Base-by-base conservation (phyloP, 768 basidiomycete genomes). In the Russula dissimulans region DNA sequence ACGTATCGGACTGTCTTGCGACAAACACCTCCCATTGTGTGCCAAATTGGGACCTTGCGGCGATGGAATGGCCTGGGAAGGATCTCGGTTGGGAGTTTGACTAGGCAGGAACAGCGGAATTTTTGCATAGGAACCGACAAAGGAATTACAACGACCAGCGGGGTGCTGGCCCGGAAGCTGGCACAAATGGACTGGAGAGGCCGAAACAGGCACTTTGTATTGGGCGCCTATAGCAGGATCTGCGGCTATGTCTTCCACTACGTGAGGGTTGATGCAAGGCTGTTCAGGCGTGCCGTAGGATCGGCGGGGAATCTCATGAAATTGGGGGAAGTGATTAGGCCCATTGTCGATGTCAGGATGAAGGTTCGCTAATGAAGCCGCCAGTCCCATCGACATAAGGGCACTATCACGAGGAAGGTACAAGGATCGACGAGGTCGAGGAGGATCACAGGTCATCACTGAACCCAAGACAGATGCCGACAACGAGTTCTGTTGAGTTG, bases 1-100 rank as follows among this genome's bases (percentile, higher is more conserved):
- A 32, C 10, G 42, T 18, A 36, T 34, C 43, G 15, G 54, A 4
- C 29, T 61, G 36, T 9, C 42, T 32, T 18, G 41, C 15, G 26
- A 45, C 29, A 31, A 31, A 22, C 10, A 22, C 36, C 17, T 50
- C 9, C 29, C 42, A 18, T 51, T 36, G 10, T 32, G 12, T 5
- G 10, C 32, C 11, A 22, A 14, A 22, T 38, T 11, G 22, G 36
- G 26, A 36, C 26, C 26, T 7, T 22, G 54, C 10, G 42, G 34
- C 10, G 59, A 38, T 26, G 38, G 22, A 17, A 29, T 14, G n/a
- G 22, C 26, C 42, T 7, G 59, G 26, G 26, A 44, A 43, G 18
- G 8, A 12, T 45, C 54, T 29, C 60, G 54, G 39, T 39, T 51
- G 36, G 60, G 60, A 1, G 60, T 61, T 61, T 61, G 48, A 46